Conservation (phyloP, 2,329 filamentous ascomycete genomes). For the Fusarium fujikuroi region DNA sequence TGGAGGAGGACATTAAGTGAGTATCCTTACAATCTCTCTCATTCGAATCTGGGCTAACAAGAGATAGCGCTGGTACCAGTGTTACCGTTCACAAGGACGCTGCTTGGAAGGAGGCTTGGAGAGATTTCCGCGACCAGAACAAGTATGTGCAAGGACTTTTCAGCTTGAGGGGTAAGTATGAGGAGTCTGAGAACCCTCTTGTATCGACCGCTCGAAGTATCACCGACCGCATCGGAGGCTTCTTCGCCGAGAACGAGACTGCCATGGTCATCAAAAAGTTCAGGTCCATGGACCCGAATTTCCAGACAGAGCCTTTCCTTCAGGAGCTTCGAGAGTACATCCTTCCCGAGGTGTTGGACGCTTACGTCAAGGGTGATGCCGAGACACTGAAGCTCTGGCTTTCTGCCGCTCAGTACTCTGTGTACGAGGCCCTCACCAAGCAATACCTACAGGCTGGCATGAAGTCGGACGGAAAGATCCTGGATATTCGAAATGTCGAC, state of each 20-base stretch:
- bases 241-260: conserved; percentile 98
- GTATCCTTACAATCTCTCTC: conserved; percentile 49
- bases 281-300: conserved; percentile 91
- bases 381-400: conserved; percentile 95
- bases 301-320: conserved; percentile 94
- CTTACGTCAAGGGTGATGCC: conserved; percentile 95
- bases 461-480: conserved; percentile 92
- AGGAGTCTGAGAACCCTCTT: conserved; percentile 96
- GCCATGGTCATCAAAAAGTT: conserved; percentile 98
- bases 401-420: conserved; percentile 93
- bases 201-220: conserved; percentile 94
- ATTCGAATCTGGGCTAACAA: conserved; percentile 44
- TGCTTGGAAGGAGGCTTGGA: conserved; percentile 98
- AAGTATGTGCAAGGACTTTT: conserved; percentile 90
- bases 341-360: conserved; percentile 94
- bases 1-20: conserved; percentile 89
- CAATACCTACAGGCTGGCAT: conserved; percentile 95
- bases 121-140: conserved; percentile 90
- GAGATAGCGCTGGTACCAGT: conserved; percentile 85
- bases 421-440: conserved; percentile 96
- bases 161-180: conserved; percentile 85
- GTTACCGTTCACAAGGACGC: conserved; percentile 96
- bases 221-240: conserved; percentile 90
- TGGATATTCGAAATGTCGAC: conserved; percentile 95
- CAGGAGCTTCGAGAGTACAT: conserved; percentile 98